These are phyloP conservation scores for Colletotrichum higginsianum DNA, from an alignment of 2,329 filamentous ascomycete species.

Conservation along the genomic window DNA sequence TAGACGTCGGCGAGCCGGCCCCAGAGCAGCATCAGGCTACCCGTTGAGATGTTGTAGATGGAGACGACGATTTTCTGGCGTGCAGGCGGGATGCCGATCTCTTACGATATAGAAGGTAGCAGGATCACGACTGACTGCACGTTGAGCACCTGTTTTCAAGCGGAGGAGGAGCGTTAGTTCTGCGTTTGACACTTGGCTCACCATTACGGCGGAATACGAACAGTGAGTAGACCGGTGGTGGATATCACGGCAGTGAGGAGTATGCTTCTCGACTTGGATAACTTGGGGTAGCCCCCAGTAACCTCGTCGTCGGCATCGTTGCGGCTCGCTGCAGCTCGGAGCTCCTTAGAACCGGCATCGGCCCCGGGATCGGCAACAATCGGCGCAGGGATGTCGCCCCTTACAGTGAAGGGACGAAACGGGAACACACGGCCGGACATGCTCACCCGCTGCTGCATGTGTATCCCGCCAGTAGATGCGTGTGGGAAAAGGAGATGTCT, in stretches of 20 bases:
- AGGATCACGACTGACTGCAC: background rate
- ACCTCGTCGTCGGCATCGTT: background rate
- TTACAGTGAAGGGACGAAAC: background rate
- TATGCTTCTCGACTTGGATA: background rate
- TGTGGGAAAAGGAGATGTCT: background rate
- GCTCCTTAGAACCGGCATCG: background rate
- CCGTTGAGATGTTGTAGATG: background rate
- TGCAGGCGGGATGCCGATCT: background rate
- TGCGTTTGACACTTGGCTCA: background rate
- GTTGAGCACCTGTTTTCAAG: background rate
- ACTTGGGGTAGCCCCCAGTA: background rate
- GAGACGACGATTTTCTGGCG: background rate
- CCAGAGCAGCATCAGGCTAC: background rate
- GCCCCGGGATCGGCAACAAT: too few relatives aligned
- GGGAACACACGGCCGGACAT: background rate
- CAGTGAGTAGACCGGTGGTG: background rate
- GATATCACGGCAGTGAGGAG: background rate
- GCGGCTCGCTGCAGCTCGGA: background rate
- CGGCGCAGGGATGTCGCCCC: background rate
- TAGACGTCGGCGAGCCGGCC: background rate
- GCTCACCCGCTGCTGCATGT: background rate
- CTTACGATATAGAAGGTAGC: background rate
- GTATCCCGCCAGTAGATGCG: background rate
- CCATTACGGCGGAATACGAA: background rate
- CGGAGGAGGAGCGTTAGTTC: background rate